These are phyloP conservation scores for Linnemannia elongata DNA, from an alignment of 192 early-diverging fungal genomes.

Conservation along the genomic window DNA sequence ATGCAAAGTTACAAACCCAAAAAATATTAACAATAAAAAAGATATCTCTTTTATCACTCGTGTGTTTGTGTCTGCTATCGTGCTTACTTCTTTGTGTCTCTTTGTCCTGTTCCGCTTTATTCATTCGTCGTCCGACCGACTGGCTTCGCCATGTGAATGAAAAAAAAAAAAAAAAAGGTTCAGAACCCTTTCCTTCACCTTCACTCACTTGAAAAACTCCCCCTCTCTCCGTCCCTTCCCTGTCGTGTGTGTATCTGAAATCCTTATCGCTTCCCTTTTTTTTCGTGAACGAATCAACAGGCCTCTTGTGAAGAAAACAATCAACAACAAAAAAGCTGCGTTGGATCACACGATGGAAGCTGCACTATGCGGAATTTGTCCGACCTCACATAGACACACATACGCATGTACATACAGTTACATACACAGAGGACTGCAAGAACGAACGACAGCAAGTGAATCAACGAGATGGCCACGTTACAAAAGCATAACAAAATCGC, in stretches of 20 bases:
- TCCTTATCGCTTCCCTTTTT: conserved; percentile 1
- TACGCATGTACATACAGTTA: no score
- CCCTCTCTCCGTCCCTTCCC: background rate
- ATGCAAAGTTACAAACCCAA: background rate
- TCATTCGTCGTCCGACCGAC: no score
- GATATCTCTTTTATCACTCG: background rate
- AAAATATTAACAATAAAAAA: background rate
- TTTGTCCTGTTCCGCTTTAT: background rate
- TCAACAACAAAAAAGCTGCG: background rate
- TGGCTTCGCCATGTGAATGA: conserved; percentile 3
- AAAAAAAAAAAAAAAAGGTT: background rate
- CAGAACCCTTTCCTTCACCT: background rate
- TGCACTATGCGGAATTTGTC: background rate
- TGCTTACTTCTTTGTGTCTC: background rate
- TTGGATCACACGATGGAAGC: background rate
- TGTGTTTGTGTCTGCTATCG: background rate
- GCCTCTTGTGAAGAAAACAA: background rate
- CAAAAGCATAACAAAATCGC: background rate
- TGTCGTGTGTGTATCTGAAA: background rate
- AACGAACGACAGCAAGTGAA: background rate
- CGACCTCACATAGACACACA: no score
- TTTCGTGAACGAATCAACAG: background rate
- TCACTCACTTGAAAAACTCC: no score
- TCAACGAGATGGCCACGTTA: background rate
- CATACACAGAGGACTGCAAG: no score